These are phyloP conservation scores for Quercus cerris DNA, from an alignment of 306 rosid genomes.

Conservation along the genomic window DNA sequence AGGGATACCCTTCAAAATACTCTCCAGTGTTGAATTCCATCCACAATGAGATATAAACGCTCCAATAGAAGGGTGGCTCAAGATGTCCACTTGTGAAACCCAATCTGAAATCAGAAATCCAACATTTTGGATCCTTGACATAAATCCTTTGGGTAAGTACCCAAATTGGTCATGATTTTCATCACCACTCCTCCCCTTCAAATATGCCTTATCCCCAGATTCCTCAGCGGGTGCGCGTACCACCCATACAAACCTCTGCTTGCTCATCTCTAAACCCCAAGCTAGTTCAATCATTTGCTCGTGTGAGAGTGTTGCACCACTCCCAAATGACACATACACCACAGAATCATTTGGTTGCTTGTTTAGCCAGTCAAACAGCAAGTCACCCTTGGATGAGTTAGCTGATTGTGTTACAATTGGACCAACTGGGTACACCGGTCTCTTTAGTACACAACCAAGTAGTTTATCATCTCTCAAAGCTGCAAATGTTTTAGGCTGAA, in stretches of 20 bases:
- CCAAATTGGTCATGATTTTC: neutral
- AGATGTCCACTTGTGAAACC: constrained; percentile 41
- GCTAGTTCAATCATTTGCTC: constrained; percentile 59
- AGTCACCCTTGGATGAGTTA: neutral
- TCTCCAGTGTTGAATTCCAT: constrained; percentile 51
- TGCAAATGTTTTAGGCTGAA: constrained; percentile 10
- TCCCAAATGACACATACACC: constrained; percentile 56
- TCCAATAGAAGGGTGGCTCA: constrained; percentile 39
- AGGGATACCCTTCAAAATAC: constrained; percentile 41
- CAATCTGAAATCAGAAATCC: constrained; percentile 32
- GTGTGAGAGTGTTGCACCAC: constrained; percentile 49
- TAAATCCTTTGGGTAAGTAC: constrained; percentile 55
- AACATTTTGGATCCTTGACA: constrained; percentile 14
- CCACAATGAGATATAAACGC: constrained; percentile 53
- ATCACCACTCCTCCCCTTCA: neutral
- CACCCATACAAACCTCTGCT: constrained; percentile 62
- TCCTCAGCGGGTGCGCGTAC: constrained; percentile 36
- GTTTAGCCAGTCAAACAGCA: constrained; percentile 43
- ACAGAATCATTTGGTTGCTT: constrained; percentile 46
- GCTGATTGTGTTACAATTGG: constrained; percentile 30
- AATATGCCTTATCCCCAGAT: constrained; percentile 7
- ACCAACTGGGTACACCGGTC: constrained; percentile 46
- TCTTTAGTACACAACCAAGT: constrained; percentile 10
- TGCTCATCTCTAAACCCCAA: constrained; percentile 60
- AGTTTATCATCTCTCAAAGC: constrained; percentile 19